phyloP scores from a whole-genome alignment of 306 rosid species.

The Dryas drummondii region DNA sequence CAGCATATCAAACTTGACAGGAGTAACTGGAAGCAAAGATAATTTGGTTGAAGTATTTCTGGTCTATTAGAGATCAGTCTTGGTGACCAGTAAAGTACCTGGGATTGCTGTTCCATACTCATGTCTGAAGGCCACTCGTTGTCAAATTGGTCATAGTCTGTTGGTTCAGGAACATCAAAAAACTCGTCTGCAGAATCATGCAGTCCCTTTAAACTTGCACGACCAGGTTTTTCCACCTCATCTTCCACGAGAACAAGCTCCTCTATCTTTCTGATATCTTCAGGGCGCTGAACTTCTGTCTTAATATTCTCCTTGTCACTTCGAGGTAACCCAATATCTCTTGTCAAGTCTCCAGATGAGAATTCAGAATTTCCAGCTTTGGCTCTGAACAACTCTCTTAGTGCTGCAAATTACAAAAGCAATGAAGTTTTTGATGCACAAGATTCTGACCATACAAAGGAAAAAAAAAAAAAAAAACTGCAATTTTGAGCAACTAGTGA shows the following conservation, averaged over 20 bases:
- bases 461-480: neutral
- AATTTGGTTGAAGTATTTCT: neutral
- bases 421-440: neutral
- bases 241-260: conserved; percentile 33
- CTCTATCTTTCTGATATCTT: conserved; percentile 37
- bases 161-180: conserved; percentile 81
- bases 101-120: conserved; percentile 36
- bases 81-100: conserved; percentile 37
- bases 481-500: conserved; percentile 17
- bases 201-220: conserved; percentile 59
- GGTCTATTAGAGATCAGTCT: neutral
- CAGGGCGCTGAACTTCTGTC: conserved; percentile 30
- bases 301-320: conserved; percentile 42
- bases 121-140: conserved; percentile 53
- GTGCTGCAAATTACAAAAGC: conserved; percentile 41
- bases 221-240: conserved; percentile 40
- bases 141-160: conserved; percentile 49
- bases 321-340: conserved; percentile 38
- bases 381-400: conserved; percentile 67
- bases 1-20: neutral
- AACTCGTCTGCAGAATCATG: conserved; percentile 71
- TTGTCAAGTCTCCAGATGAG: conserved; percentile 44
- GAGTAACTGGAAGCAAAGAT: neutral
- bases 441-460: neutral
- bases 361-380: conserved; percentile 43